These are phyloP conservation scores for Alternaria metachromatica DNA, from an alignment of 2,329 filamentous ascomycete species.

Conservation along the genomic window DNA sequence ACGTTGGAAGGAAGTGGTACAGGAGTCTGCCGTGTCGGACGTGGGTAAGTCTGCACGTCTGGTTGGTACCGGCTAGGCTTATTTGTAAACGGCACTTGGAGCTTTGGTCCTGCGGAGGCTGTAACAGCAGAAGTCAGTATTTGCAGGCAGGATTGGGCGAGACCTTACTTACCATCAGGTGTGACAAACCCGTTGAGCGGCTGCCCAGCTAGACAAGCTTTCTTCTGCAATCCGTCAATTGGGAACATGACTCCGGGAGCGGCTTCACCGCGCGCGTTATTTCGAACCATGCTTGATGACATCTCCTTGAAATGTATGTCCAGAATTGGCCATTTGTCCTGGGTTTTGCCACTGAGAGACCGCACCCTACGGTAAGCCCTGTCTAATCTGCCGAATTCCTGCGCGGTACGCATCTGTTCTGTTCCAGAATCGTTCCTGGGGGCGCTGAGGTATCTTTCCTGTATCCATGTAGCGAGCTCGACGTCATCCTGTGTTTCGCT, in stretches of 20 bases:
- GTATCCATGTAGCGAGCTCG: constrained; percentile 31
- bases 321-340: constrained; percentile 45
- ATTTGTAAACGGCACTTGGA: constrained; percentile 8
- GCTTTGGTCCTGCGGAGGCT: not conserved
- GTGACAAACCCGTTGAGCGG: not conserved
- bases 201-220: not conserved
- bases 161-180: not conserved
- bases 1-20: not conserved
- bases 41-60: not conserved
- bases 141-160: not conserved
- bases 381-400: constrained; percentile 33
- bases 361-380: constrained; percentile 39
- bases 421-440: constrained; percentile 6
- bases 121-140: not conserved
- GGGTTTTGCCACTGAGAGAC: constrained; percentile 35
- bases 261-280: constrained; percentile 23
- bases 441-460: constrained; percentile 27
- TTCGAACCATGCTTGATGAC: constrained; percentile 24
- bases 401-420: constrained; percentile 24
- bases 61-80: not conserved
- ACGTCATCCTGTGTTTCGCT: constrained; percentile 30
- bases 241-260: constrained; percentile 15
- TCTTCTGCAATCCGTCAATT: not conserved
- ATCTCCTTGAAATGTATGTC: constrained; percentile 31
- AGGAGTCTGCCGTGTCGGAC: constrained; percentile 2